Percentiles rank a stretch among this genome's conserved stretches.
Conservation (phyloP, 306 rosid species). For the Dalbergia cochinchinensis region DNA sequence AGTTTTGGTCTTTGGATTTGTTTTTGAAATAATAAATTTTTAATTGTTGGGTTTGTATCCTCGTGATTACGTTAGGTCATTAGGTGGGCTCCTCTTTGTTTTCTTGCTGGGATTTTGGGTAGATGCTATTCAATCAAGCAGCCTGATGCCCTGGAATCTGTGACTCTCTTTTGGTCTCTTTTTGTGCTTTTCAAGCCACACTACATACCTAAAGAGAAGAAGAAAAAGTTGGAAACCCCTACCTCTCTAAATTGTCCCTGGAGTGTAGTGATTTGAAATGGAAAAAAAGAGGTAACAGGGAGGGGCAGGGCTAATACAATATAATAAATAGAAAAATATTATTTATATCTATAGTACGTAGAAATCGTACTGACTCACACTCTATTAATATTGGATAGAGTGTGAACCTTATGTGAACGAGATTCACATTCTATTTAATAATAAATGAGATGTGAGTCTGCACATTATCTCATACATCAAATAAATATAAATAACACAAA, state of each 20-base stretch:
- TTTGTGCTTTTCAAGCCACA: slow-evolving; percentile 58
- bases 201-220: slow-evolving; percentile 17
- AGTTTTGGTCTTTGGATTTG: slow-evolving; percentile 27
- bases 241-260: slow-evolving; percentile 36
- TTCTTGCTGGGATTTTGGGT: slow-evolving; percentile 66
- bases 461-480: too few relatives aligned
- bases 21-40: slow-evolving; percentile 4
- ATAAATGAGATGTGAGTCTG: too few relatives aligned
- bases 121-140: slow-evolving; percentile 52
- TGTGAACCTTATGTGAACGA: too few relatives aligned
- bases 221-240: slow-evolving; percentile 37
- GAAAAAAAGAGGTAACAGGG: slow-evolving; percentile 9
- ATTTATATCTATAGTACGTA: too few relatives aligned
- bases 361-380: too few relatives aligned
- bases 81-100: slow-evolving; percentile 79
- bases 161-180: slow-evolving; percentile 60
- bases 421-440: too few relatives aligned
- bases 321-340: neutral
- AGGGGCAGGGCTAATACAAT: neutral
- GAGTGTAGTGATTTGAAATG: slow-evolving; percentile 41
- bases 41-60: slow-evolving; percentile 44
- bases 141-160: slow-evolving; percentile 60
- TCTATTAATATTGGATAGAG: too few relatives aligned
- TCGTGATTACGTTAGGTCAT: slow-evolving; percentile 60
- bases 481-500: too few relatives aligned